Evolutionary conservation across 148 eudicot genomes (phyloP).

Genomic region (Rhododendron mucronatum): DNA sequence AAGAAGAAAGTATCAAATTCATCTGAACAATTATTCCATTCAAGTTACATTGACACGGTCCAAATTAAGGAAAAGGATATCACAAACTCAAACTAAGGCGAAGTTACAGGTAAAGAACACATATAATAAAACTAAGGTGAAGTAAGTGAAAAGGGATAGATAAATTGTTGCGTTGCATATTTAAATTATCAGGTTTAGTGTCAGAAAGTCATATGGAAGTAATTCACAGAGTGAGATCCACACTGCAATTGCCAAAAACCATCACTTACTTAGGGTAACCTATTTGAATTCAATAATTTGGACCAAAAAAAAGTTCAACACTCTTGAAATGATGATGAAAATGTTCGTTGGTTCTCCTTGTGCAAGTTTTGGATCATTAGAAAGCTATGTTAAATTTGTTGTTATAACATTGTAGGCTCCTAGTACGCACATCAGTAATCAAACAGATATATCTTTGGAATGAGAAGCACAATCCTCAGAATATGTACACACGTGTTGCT

Average conservation of each 20-base stretch:
- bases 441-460: background rate
- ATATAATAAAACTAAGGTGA: background rate
- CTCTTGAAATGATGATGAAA: background rate
- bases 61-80: background rate
- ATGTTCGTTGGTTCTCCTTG: background rate
- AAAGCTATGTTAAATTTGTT: background rate
- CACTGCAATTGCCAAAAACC: background rate
- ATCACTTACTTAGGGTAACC: background rate
- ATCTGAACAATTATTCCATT: background rate
- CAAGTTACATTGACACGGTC: background rate
- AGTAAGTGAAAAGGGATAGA: background rate
- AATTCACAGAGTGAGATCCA: background rate
- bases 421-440: background rate
- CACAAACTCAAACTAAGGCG: background rate
- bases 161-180: background rate
- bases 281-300: background rate
- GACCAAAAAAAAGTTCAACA: background rate
- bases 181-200: background rate
- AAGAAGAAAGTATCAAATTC: background rate
- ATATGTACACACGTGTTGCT: background rate
- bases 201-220: background rate
- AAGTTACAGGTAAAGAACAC: background rate
- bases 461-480: background rate
- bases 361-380: background rate
- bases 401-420: background rate